A percentile compares a stretch with the other conserved stretches of the same genome.
Evolutionary conservation across 352 stramenopile genomes (phyloP).

Genomic region (Peronospora belbahrii): DNA sequence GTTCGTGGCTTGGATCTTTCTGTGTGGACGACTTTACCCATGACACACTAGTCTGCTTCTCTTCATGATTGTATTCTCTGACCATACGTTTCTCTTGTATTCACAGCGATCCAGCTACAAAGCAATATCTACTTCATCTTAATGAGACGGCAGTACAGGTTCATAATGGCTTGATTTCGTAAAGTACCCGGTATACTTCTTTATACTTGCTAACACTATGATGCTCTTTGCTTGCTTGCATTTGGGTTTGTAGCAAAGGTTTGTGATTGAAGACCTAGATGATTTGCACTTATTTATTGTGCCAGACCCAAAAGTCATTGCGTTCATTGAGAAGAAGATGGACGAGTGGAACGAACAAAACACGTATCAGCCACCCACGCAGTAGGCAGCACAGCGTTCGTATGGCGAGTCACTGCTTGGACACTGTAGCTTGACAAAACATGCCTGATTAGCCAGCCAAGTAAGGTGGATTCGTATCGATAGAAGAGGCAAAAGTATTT

Average conservation of each 20-base stretch:
- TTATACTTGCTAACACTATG: neutral
- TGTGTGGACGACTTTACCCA: neutral
- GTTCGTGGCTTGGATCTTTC: constrained; percentile 20
- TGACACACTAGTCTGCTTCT: neutral
- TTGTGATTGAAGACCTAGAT: constrained; percentile 85
- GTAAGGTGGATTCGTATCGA: neutral
- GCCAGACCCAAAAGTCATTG: constrained; percentile 69
- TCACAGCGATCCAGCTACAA: constrained; percentile 68
- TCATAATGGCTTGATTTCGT: neutral
- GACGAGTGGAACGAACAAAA: constrained; percentile 87
- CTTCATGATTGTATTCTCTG: neutral
- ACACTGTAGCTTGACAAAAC: neutral
- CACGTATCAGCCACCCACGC: constrained; percentile 76
- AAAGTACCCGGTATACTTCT: neutral
- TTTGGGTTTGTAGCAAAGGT: constrained; percentile 68
- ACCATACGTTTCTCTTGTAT: constrained; percentile 4
- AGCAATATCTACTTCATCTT: constrained; percentile 80
- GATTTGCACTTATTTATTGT: constrained; percentile 84
- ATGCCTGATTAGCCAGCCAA: neutral
- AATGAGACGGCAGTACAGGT: constrained; percentile 83
- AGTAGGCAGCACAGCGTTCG: constrained; percentile 4
- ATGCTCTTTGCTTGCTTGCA: neutral
- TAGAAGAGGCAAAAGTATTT: constrained; percentile 11
- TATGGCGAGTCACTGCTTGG: neutral
- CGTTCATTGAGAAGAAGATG: constrained; percentile 86